Evolutionary conservation across 495 filamentous ascomycete genomes (phyloP).

Genomic region (Trichoderma erinaceum): DNA sequence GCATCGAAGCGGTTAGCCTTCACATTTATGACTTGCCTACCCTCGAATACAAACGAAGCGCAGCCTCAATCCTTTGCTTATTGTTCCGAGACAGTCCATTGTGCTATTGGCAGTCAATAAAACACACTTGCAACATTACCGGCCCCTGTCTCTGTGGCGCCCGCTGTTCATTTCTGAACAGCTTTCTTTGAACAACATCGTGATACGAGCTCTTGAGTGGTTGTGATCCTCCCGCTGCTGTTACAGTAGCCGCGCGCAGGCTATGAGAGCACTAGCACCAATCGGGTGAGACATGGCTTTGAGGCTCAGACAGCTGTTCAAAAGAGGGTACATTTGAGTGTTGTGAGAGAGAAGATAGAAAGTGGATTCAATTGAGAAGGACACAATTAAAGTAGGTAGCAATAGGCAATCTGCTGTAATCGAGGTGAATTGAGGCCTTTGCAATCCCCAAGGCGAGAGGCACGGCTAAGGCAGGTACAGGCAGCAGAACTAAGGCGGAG

Average conservation of each 20-base stretch:
- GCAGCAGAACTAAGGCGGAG: not conserved
- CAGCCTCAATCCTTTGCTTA: not conserved
- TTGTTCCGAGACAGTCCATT: not conserved
- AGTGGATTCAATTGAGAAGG: too few relatives aligned
- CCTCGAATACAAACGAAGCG: not conserved
- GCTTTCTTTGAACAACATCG: not conserved
- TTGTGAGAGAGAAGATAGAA: too few relatives aligned
- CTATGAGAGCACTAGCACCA: not conserved
- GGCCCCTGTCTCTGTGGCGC: not conserved
- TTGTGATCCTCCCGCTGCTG: not conserved
- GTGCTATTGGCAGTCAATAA: not conserved
- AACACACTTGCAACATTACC: not conserved
- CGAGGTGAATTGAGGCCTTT: too few relatives aligned
- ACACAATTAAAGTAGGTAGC: too few relatives aligned
- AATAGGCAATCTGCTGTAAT: too few relatives aligned
- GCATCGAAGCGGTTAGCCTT: not conserved
- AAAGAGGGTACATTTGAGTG: too few relatives aligned
- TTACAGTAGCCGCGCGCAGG: constrained; percentile 4
- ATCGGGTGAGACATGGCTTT: not conserved
- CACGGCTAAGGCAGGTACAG: not conserved
- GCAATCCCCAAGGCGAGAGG: not conserved
- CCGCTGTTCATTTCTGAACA: not conserved
- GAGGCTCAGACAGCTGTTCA: too few relatives aligned
- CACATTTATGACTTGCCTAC: constrained; percentile 11
- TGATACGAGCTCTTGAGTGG: not conserved